phyloP scores from a whole-genome alignment of 345 rosid species.

The Tarenaya hassleriana region DNA sequence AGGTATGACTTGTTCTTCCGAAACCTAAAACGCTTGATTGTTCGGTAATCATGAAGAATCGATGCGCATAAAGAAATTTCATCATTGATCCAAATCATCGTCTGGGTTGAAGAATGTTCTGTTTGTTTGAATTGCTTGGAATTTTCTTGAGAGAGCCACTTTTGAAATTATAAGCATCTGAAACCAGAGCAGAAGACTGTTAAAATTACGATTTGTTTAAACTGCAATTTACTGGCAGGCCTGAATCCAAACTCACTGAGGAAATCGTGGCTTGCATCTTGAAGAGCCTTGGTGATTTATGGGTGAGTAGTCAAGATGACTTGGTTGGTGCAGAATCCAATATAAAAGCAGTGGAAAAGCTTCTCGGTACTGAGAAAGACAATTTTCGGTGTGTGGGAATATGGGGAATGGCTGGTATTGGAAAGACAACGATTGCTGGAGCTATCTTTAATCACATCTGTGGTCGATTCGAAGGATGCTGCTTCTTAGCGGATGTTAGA shows the following conservation, averaged over 20 bases:
- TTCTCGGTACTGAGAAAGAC: not conserved
- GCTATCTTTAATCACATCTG: conserved; percentile 20
- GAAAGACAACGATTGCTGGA: conserved; percentile 38
- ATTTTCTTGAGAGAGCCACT: not conserved
- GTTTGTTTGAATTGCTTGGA: too few relatives aligned
- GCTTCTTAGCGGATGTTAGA: conserved; percentile 31
- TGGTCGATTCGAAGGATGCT: conserved; percentile 23
- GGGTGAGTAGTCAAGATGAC: not conserved
- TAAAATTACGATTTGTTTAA: too few relatives aligned
- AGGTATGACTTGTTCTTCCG: too few relatives aligned
- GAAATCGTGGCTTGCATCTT: conserved; percentile 5
- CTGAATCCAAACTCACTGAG: conserved; percentile 11
- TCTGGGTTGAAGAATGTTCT: too few relatives aligned
- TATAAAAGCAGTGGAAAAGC: not conserved
- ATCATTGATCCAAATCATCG: too few relatives aligned
- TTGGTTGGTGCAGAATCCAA: conserved; percentile 22
- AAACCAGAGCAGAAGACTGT: too few relatives aligned
- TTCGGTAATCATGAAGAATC: too few relatives aligned
- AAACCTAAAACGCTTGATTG: too few relatives aligned
- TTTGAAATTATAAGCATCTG: too few relatives aligned
- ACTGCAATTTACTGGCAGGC: conserved; percentile 1
- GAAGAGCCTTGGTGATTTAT: not conserved
- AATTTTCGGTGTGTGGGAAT: conserved; percentile 27
- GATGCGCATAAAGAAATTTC: too few relatives aligned
- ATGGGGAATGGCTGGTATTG: conserved; percentile 35